Evolutionary conservation across 495 filamentous ascomycete species (phyloP), one percentile per base, ranked within the genome.

Genomic region (Hyaloscypha finlandica): DNA sequence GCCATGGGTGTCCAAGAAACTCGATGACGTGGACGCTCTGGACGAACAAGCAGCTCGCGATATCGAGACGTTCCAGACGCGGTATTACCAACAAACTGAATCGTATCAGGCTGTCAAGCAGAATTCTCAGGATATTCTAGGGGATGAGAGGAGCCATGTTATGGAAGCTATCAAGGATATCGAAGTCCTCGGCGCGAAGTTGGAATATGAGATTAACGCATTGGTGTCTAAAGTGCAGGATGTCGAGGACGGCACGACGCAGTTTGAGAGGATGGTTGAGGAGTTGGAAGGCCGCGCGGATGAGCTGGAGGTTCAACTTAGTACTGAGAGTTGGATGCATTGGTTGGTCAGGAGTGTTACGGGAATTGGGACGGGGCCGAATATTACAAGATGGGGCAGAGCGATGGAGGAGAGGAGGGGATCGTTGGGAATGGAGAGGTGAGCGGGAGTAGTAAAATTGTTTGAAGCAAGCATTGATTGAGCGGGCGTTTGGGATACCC

Each of bases 201-300:
- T 99, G 66, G 94, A 99, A 72, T 99, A 99, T 75, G 96, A 99
- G 79, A 86, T 98, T 42, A 85, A 87, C 60, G 90, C 87, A 29
- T 80, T 99, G 29, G 83, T 90, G 58, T 89, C 88, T 22, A 93
- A 92, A 72, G 90, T 97, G 37, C 86, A 90, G 67, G 95, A 99
- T 71, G 90, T 97, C 42, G 94, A 97, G 71, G 88, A 92, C 59
- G 91, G 91, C 0, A 83, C 97, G 11, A 80, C 76, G 20, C 92
- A 95, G 63, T 96, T 96, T 74, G 92, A 90, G 74, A 83, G 86
- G 39, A 90, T 93, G 73, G 93, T 99, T 3, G 81, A 85, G 52
- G 86, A 90, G 61, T 83, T 97, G 25, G 96, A 99, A 79, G 80
- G 78, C 42, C 84, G 90, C 53, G 87, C 92, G 0, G 85, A 86